Evolutionary conservation across 2,329 filamentous ascomycete genomes (phyloP), one percentile per base, ranked within the genome.

Genomic region (Claviceps pusilla): DNA sequence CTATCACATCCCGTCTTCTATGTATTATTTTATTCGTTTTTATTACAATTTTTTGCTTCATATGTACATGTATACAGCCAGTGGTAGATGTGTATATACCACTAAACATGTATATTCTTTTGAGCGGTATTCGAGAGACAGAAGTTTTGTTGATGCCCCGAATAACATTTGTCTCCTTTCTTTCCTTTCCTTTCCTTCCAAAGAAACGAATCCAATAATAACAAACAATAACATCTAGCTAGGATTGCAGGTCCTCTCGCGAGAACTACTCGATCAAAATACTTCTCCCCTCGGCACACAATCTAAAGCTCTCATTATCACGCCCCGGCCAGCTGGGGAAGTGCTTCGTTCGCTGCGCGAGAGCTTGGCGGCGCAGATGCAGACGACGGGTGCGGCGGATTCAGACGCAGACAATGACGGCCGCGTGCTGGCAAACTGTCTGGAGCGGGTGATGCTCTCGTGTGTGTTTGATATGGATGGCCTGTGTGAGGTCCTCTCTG

Each of bases 391-490:
- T 14, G 45, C 28, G 16, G 28, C 28, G 7, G 28, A 11, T 4
- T 24, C n/a, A 50, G 3, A 59, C 59, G 7, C 50, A 59, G 4
- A 57, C 57, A 2, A 62, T 56, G 50, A 53, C 35, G 7, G 62
- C 37, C 14, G 24, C 46, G 28, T 33, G 29, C 11, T 35, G 46
- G 46, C 7, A 52, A 59, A 61, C 3, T 71, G 68, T 55, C 65
- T 84, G 3, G 74, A 76, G 48, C 68, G 69, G 48, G 73, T 82
- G 4, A 71, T 74, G 37, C 69, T 83, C 33, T 76, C 77, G 29
- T 70, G 76, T 29, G 73, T 83, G 1, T 83, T 83, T 58, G 78
- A 82, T 56, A 59, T 80, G 11, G 73, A 80, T 48, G 80, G 80
- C 0, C 59, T 83, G 19, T 75, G 71, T 71, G 78, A 83, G 62